These are phyloP conservation scores for Larix kaempferi DNA, from an alignment of 75 land plant genomes.

Conservation along the genomic window DNA sequence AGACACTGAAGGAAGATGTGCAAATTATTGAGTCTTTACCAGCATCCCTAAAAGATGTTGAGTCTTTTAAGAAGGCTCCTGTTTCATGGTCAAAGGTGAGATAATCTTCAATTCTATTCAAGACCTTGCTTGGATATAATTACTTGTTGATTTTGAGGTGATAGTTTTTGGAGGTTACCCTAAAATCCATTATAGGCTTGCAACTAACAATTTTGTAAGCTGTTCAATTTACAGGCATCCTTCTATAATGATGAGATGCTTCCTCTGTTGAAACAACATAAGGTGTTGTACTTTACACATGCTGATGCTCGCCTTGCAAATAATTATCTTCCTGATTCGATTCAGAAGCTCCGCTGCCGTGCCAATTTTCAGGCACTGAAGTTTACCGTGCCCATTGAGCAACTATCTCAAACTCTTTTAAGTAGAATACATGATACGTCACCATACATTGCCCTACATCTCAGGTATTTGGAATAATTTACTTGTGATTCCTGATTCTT, in stretches of 20 bases:
- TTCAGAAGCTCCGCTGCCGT: slow-evolving; percentile 39
- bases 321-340: slow-evolving; percentile 34
- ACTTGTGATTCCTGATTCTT: too few species aligned
- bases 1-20: slow-evolving; percentile 33
- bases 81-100: slow-evolving; percentile 51
- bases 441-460: slow-evolving; percentile 39
- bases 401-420: slow-evolving; percentile 18
- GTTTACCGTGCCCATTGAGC: slow-evolving; percentile 29
- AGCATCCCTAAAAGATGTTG: slow-evolving; percentile 11
- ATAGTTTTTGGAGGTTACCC: too few species aligned
- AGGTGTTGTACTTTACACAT: slow-evolving; percentile 40
- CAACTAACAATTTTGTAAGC: too few species aligned
- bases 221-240: slow-evolving; percentile 25
- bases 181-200: too few species aligned
- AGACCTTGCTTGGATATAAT: too few species aligned
- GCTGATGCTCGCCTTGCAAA: slow-evolving; percentile 46
- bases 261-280: slow-evolving; percentile 42
- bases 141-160: too few species aligned
- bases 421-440: slow-evolving; percentile 11
- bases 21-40: slow-evolving; percentile 31
- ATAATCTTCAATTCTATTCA: background rate
- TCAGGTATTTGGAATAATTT: slow-evolving; percentile 19
- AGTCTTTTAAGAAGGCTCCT: slow-evolving; percentile 35
- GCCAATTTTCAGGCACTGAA: slow-evolving; percentile 34
- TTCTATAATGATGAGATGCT: slow-evolving; percentile 36